These are phyloP conservation scores for Chlamydomonas incerta DNA, from an alignment of 139 green algal genomes.

Conservation along the genomic window DNA sequence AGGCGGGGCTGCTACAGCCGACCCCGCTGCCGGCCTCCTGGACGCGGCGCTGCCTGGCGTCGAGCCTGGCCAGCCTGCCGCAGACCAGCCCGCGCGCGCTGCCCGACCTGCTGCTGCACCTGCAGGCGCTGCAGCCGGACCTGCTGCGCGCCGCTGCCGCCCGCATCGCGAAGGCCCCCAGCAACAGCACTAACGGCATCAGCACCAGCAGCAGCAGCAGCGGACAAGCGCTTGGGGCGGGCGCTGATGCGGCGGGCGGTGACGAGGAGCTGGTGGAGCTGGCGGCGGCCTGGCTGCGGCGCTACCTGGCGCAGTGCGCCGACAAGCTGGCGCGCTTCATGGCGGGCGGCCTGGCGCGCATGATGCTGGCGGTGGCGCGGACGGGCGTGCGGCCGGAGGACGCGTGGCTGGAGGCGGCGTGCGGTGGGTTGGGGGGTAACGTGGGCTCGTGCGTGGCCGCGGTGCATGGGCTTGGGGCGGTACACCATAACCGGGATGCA, in stretches of 20 bases:
- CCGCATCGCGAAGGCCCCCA: background rate
- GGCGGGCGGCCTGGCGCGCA: constrained; percentile 6
- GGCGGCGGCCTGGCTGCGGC: background rate
- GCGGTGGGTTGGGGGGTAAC: background rate
- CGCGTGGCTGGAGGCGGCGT: constrained; percentile 8
- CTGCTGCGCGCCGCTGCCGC: background rate
- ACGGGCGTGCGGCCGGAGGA: background rate
- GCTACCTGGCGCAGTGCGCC: constrained; percentile 5
- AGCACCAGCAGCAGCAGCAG: background rate
- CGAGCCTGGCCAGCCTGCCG: background rate
- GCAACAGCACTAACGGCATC: background rate
- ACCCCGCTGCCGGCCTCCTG: background rate
- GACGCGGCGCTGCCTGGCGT: background rate
- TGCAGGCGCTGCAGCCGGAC: background rate
- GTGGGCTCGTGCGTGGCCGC: background rate
- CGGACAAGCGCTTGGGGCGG: too few species aligned
- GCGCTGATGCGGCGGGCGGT: too few species aligned
- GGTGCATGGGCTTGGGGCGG: too few species aligned
- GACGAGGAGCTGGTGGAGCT: background rate
- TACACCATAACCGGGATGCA: too few species aligned
- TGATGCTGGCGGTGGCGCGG: constrained; percentile 27
- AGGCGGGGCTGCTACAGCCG: too few species aligned
- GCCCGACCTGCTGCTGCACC: constrained; percentile 1
- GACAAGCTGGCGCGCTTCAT: constrained; percentile 29
- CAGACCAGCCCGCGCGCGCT: constrained; percentile 8